phyloP scores from a whole-genome alignment of 495 filamentous ascomycete species.

The Xeromyces bisporus region DNA sequence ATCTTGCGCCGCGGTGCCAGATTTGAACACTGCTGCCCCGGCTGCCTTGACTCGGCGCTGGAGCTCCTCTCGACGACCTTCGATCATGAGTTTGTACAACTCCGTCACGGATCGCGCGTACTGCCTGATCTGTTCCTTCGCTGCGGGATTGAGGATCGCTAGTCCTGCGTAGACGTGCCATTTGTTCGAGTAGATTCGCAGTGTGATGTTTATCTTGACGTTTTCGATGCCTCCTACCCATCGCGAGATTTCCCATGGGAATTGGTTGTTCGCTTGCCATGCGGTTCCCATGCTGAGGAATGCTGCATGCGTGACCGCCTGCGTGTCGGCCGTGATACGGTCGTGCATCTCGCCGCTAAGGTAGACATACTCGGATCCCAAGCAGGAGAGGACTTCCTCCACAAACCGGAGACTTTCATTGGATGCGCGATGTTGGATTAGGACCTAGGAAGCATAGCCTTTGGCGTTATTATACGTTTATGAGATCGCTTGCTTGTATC shows the following conservation, averaged over 20 bases:
- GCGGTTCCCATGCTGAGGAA: conserved; percentile 95
- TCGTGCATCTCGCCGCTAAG: conserved; percentile 79
- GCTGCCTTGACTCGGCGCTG: conserved; percentile 60
- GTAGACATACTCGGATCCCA: conserved; percentile 67
- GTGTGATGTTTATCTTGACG: conserved; percentile 93
- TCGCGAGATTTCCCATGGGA: conserved; percentile 85
- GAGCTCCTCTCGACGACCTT: conserved; percentile 65
- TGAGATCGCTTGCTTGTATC: too few species aligned
- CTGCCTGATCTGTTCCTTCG: conserved; percentile 80
- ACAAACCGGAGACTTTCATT: conserved; percentile 61
- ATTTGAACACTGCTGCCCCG: conserved; percentile 61
- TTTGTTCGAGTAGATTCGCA: conserved; percentile 95
- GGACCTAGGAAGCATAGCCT: conserved; percentile 38
- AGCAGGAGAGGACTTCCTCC: conserved; percentile 60
- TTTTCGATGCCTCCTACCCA: conserved; percentile 97
- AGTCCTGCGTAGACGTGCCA: conserved; percentile 99
- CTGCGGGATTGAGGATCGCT: conserved; percentile 86
- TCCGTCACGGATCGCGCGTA: conserved; percentile 88
- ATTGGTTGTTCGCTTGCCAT: conserved; percentile 83
- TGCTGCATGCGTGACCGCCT: conserved; percentile 93
- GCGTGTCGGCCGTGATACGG: conserved; percentile 93
- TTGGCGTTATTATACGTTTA: too few species aligned
- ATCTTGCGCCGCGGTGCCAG: conserved; percentile 36
- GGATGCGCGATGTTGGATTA: conserved; percentile 84
- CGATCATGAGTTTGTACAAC: conserved; percentile 90